Evolutionary conservation across 306 rosid species (phyloP).

Genomic region (Astragalus membranaceus): DNA sequence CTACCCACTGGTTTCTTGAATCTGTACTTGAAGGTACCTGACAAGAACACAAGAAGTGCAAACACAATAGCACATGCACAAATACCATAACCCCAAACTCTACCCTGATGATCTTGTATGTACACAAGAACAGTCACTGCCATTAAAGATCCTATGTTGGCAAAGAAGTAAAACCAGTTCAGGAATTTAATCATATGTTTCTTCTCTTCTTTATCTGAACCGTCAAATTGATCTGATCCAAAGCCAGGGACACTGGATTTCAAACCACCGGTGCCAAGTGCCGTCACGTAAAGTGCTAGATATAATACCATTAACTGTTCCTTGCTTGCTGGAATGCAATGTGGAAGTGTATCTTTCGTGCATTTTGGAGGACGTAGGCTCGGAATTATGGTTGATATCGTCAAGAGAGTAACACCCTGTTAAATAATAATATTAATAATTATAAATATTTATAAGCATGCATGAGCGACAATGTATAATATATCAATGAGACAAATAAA

Average conservation of each 20-base stretch:
- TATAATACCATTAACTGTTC: slow-evolving; percentile 47
- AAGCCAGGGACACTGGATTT: slow-evolving; percentile 85
- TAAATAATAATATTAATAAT: not conserved
- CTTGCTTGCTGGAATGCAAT: slow-evolving; percentile 43
- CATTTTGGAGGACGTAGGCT: slow-evolving; percentile 76
- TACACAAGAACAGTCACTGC: slow-evolving; percentile 77
- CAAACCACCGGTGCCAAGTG: slow-evolving; percentile 85
- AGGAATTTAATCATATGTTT: slow-evolving; percentile 55
- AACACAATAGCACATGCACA: slow-evolving; percentile 52
- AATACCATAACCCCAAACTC: slow-evolving; percentile 83
- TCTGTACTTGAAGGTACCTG: slow-evolving; percentile 67
- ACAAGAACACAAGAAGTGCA: slow-evolving; percentile 43
- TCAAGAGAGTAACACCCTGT: slow-evolving; percentile 78
- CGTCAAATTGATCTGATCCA: slow-evolving; percentile 87
- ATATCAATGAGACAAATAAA: too few species aligned
- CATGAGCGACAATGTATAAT: too few species aligned
- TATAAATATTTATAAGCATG: not conserved
- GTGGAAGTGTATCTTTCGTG: not conserved
- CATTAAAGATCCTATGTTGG: slow-evolving; percentile 65
- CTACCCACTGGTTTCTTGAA: slow-evolving; percentile 70
- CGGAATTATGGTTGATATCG: slow-evolving; percentile 67
- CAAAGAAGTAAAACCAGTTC: slow-evolving; percentile 84
- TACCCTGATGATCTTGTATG: slow-evolving; percentile 66
- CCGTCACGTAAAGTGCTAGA: slow-evolving; percentile 63
- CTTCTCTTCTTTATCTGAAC: slow-evolving; percentile 39